A percentile compares a stretch with the other conserved stretches of the same genome.
phyloP scores from a whole-genome alignment of 805 yeast species.

The Teunomyces gatunensis region DNA sequence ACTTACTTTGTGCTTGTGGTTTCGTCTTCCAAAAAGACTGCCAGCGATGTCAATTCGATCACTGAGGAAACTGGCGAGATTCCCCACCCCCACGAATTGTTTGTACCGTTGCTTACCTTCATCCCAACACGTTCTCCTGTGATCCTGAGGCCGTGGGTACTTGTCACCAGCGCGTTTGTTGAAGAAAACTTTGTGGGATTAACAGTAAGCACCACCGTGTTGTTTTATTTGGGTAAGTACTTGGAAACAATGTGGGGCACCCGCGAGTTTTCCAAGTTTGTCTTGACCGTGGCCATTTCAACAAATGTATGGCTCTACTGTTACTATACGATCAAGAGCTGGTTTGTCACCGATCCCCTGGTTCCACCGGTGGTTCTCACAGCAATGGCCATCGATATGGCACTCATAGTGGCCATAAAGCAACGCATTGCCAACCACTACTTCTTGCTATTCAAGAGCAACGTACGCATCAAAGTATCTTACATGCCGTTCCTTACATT shows the following conservation, averaged over 20 bases:
- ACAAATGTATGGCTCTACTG: constrained; percentile 36
- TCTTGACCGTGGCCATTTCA: constrained; percentile 32
- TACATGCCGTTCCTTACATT: constrained; percentile 32
- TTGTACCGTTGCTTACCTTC: constrained; percentile 49
- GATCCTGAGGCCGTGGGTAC: constrained; percentile 47
- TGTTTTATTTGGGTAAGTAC: constrained; percentile 58
- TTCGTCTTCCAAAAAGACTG: constrained; percentile 24
- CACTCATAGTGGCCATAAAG: constrained; percentile 61
- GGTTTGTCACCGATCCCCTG: constrained; percentile 12
- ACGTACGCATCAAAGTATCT: constrained; percentile 43
- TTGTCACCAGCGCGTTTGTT: constrained; percentile 45
- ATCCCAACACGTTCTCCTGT: constrained; percentile 45
- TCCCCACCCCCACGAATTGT: constrained; percentile 46
- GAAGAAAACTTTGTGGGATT: constrained; percentile 44
- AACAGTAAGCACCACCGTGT: constrained; percentile 31
- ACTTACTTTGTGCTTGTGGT: constrained; percentile 36
- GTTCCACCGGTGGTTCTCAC: constrained; percentile 51
- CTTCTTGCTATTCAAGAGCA: constrained; percentile 46
- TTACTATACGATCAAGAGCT: constrained; percentile 17
- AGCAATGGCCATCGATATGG: constrained; percentile 53
- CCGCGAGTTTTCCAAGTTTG: constrained; percentile 48
- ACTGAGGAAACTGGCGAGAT: constrained; percentile 34
- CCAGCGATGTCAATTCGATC: constrained; percentile 20
- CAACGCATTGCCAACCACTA: constrained; percentile 65
- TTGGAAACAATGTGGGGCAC: constrained; percentile 67